Conservation (phyloP, 2,329 filamentous ascomycete genomes). For the Aspergillus sp. region DNA sequence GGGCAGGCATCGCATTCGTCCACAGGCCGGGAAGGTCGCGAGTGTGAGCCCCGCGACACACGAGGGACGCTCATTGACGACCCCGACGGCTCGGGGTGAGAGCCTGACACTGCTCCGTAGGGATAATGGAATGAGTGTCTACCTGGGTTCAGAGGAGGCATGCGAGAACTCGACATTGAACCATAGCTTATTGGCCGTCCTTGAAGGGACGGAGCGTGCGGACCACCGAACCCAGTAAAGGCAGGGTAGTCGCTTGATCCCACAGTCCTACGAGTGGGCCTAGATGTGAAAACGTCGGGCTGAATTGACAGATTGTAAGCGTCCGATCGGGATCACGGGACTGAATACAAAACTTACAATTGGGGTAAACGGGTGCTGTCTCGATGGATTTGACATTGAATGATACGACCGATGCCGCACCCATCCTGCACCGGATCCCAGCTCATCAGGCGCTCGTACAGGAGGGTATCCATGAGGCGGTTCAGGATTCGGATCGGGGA, state of each 20-base stretch:
- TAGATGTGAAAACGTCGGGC: conserved; percentile 21
- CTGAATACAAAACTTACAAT: conserved; percentile 19
- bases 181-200: conserved; percentile 25
- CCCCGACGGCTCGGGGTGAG: conserved; percentile 6
- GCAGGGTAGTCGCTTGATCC: conserved; percentile 30
- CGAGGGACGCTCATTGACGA: conserved; percentile 12
- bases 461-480: conserved; percentile 50
- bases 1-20: conserved; percentile 53
- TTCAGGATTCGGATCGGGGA: conserved; percentile 69
- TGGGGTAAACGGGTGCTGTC: conserved; percentile 30
- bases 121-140: conserved; percentile 19
- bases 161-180: conserved; percentile 19
- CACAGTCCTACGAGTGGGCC: conserved; percentile 32
- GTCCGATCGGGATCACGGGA: not conserved
- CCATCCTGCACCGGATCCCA: conserved; percentile 19
- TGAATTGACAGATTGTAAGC: conserved; percentile 17
- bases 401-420: conserved; percentile 15
- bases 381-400: conserved; percentile 23
- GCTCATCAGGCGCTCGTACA: conserved; percentile 27
- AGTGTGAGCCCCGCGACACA: conserved; percentile 4
- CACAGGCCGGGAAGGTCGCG: conserved; percentile 28
- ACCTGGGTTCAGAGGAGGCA: conserved; percentile 6
- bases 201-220: conserved; percentile 20
- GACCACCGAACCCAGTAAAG: conserved; percentile 22
- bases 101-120: conserved; percentile 7